Evolutionary conservation across 208 protist genomes (phyloP).

Genomic region (Crithidia expoeki): DNA sequence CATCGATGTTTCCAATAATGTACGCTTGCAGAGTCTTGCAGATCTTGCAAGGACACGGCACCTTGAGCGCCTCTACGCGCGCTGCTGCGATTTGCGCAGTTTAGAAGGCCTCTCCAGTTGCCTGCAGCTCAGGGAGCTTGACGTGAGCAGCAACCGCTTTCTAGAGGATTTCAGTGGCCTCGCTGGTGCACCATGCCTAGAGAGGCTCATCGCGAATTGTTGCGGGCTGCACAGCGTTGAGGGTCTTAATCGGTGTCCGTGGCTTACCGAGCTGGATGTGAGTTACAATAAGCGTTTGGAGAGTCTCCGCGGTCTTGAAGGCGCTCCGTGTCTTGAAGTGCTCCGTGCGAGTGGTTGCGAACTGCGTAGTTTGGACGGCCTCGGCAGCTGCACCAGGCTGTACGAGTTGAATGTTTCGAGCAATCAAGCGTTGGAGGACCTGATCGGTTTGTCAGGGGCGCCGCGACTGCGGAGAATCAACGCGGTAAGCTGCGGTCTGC

Average conservation of each 20-base stretch:
- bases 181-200: not conserved
- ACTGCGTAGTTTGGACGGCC: constrained; percentile 1
- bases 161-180: not conserved
- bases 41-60: not conserved
- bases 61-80: not conserved
- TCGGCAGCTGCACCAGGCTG: constrained; percentile 1
- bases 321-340: not conserved
- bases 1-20: constrained; percentile 3
- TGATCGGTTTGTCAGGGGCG: not conserved
- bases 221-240: constrained; percentile 4
- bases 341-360: constrained; percentile 1
- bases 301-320: not conserved
- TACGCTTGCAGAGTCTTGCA: not conserved
- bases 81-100: not conserved
- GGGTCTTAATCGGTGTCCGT: constrained; percentile 2
- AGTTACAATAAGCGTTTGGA: constrained; percentile 8
- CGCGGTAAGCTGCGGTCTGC: not conserved
- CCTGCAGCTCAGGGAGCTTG: not conserved
- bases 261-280: constrained; percentile 7
- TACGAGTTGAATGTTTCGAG: constrained; percentile 4
- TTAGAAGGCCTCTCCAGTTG: not conserved
- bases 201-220: not conserved
- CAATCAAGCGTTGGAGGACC: not conserved
- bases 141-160: not conserved
- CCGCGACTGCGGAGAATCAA: not conserved